Base-by-base conservation (phyloP, 23 red algal genomes). In the Cyanidiococcus yangmingshanensis region DNA sequence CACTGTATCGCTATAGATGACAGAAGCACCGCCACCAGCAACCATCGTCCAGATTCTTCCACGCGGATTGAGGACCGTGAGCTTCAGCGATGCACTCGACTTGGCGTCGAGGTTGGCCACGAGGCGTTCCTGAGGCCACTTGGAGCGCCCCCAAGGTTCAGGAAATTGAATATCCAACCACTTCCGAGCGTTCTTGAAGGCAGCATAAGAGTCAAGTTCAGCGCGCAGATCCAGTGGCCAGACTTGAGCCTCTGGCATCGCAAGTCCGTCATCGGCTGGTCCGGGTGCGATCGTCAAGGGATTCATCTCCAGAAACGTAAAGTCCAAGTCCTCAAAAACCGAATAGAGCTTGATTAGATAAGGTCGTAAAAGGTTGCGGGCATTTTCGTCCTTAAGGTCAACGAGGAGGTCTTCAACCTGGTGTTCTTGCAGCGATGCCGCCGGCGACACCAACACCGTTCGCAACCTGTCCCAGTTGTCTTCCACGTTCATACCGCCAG, bases 41-140 rank as follows among this genome's bases (percentile, higher is more conserved):
- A 98, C 94, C 88, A 98, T 98, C 0, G 94, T 98, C 94, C 94
- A 98, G 50, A 98, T 91, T 25, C 74, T 78, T 30, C 94, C 94
- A 58, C 80, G 37, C 39, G 87, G 88, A 79, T 91, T 90, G 35
- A 98, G 82, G 1, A 98, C 74, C 2, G 84, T 79, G 36, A 98
- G 82, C 71, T 98, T 98, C 30, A 98, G 37, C 71, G 94, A 98
- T 1, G 94, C 94, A 45, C 94, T 76, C 3, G 94, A 91, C 39
- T 89, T 98, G 21, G 90, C 94, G 40, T 98, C 94, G 84, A 98
- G 85, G 1, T 80, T 76, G 30, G 87, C 83, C 25, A 90, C 80
- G 3, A 75, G 68, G 37, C 83, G 16, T 76, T 96, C 92, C 59
- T 90, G 86, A n/a, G 82, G 82, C 41, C 58, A 84, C 74, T 90